Conservation (phyloP, 495 filamentous ascomycete species). For the Penicillium chermesinum region DNA sequence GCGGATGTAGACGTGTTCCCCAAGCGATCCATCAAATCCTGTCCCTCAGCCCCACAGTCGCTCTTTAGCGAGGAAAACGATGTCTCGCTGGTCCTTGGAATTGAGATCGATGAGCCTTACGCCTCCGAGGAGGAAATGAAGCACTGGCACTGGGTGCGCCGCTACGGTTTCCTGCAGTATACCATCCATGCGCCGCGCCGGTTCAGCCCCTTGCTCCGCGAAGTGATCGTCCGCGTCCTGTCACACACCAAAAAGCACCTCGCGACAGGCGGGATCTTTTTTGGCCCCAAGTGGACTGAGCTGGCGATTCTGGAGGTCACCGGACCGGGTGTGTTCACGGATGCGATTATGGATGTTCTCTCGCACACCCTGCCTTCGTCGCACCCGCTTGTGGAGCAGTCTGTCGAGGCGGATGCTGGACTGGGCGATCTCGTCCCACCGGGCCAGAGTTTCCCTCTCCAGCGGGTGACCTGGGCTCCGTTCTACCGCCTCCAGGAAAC, state of each 20-base stretch:
- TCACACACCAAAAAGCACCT: constrained; percentile 31
- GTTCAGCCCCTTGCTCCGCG: constrained; percentile 35
- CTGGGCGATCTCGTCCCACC: constrained; percentile 22
- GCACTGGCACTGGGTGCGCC: constrained; percentile 38
- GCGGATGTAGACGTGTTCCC: constrained; percentile 44
- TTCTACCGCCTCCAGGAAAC: constrained; percentile 31
- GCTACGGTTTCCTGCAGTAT: constrained; percentile 40
- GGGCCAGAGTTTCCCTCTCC: constrained; percentile 3
- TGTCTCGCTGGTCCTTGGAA: constrained; percentile 34
- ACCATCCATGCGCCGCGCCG: constrained; percentile 36
- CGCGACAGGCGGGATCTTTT: constrained; percentile 2
- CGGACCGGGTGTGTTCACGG: constrained; percentile 37
- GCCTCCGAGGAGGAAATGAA: constrained; percentile 30
- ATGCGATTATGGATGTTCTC: constrained; percentile 34
- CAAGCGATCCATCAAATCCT: constrained; percentile 24
- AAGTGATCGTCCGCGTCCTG: constrained; percentile 34
- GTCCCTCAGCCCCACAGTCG: constrained; percentile 23
- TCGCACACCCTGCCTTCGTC: constrained; percentile 28
- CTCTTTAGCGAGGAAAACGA: constrained; percentile 20
- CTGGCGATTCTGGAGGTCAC: neutral
- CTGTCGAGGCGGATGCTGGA: constrained; percentile 23
- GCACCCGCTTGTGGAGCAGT: constrained; percentile 26
- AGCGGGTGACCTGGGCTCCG: constrained; percentile 41
- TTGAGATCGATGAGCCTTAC: constrained; percentile 40
- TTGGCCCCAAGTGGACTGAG: constrained; percentile 1